Base-by-base conservation (phyloP, 2,329 filamentous ascomycete genomes). In the Aaosphaeria pasadenensis region DNA sequence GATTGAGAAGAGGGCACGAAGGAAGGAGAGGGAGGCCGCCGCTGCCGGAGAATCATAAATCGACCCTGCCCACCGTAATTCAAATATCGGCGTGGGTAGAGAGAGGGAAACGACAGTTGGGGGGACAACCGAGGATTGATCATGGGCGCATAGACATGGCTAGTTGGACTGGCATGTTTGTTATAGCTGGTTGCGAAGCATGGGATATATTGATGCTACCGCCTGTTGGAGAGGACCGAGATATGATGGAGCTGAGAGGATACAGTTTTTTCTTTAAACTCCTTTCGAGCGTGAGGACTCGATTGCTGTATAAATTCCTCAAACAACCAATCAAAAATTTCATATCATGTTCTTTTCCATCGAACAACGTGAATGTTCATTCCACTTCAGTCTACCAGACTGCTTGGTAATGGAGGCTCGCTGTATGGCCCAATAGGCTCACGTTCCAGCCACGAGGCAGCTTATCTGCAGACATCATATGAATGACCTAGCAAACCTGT, bases 1-100 rank as follows among this genome's bases (percentile, higher is more conserved):
- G 57, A 77, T 97, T 49, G 91, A 95, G 77, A 97, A 97, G 85
- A 81, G 94, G 70, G 85, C 85, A 71, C 80, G 90, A 73, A 85
- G 86, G 69, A 86, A 85, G 51, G 81, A 85, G 70, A 76, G 83
- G 49, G 83, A 88, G 66, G 81, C 69, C 47, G 58, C 58, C 28
- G 55, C 62, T 11, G 51, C 53, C 17, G 52, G 47, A 41, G 58
- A 57, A 48, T 24, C 17, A 24, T 24, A 24, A 24, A 24, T 24
- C 17, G 17, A 24, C 17, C 17, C 17, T 24, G 17, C 17, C 17
- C 17, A 24, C 17, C 17, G 17, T 24, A 24, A 24, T 24, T 24
- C 17, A 24, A 24, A 24, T 3, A 24, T 24, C 17, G 17, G 17
- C 17, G 17, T 24, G 17, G 17, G 17, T 24, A 24, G 17, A 24